Evolutionary conservation across 1,284 basidiomycete genomes (phyloP).

Genomic region (Pseudozyma pruni): DNA sequence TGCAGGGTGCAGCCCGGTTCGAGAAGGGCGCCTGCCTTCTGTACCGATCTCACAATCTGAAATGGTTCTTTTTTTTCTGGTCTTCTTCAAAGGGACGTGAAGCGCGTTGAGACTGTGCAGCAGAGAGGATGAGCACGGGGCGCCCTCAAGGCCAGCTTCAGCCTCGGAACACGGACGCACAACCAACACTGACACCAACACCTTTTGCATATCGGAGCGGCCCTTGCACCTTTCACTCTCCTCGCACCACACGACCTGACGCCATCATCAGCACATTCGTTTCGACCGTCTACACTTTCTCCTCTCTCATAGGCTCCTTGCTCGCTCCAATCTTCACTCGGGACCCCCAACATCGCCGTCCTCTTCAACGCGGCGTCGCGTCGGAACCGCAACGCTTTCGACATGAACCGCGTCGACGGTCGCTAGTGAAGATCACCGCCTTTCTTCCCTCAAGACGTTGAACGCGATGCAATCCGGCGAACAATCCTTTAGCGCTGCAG

Average conservation of each 20-base stretch:
- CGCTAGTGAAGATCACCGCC: neutral
- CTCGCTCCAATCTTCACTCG: too few species aligned
- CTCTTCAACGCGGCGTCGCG: too few species aligned
- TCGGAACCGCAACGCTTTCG: too few species aligned
- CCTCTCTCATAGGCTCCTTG: too few species aligned
- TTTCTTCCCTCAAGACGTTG: slow-evolving; percentile 1
- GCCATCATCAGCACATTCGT: neutral
- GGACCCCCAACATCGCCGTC: too few species aligned
- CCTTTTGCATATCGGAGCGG: neutral
- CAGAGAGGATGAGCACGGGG: neutral
- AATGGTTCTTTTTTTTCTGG: too few species aligned
- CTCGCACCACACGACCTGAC: neutral
- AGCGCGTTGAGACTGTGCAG: too few species aligned
- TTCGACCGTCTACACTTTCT: neutral
- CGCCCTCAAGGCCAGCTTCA: neutral
- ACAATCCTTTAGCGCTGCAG: neutral
- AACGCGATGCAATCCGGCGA: slow-evolving; percentile 13
- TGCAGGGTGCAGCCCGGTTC: too few species aligned
- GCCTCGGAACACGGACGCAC: slow-evolving; percentile 4
- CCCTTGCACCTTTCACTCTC: neutral
- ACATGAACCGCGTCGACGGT: too few species aligned
- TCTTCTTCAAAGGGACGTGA: too few species aligned
- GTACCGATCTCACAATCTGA: too few species aligned
- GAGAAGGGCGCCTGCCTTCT: too few species aligned
- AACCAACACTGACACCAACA: slow-evolving; percentile 32